Percentiles rank a stretch among this genome's conserved stretches.
Evolutionary conservation across 1,284 basidiomycete species (phyloP).

Genomic region (Hemileia vastatrix): DNA sequence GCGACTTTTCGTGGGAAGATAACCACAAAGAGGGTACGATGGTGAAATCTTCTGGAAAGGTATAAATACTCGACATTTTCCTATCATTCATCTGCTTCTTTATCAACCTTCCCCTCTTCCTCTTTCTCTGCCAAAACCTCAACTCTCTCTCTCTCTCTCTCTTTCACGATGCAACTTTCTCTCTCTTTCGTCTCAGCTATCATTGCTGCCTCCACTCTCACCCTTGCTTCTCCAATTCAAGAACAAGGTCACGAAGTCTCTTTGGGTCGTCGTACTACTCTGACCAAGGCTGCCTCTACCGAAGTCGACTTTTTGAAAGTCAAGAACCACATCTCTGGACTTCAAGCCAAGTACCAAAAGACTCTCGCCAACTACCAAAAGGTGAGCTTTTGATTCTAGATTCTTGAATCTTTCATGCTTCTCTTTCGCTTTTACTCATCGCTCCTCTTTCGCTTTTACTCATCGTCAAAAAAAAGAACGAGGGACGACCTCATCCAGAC

Average conservation of each 20-base stretch:
- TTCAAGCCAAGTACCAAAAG: constrained; percentile 31
- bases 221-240: constrained; percentile 29
- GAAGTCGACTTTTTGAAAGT: constrained; percentile 34
- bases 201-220: constrained; percentile 28
- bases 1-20: too few relatives aligned
- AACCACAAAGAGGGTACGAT: too few relatives aligned
- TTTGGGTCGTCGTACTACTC: constrained; percentile 28
- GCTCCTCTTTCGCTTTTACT: not conserved
- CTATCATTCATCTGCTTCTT: too few relatives aligned
- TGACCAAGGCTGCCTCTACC: constrained; percentile 25
- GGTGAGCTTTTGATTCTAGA: not conserved
- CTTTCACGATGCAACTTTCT: constrained; percentile 36
- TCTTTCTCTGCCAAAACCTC: not conserved
- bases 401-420: not conserved
- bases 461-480: not conserved
- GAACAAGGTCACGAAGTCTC: constrained; percentile 27
- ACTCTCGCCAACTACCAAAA: constrained; percentile 30
- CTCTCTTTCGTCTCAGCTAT: constrained; percentile 32
- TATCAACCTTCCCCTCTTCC: not conserved
- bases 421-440: not conserved
- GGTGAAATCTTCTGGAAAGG: too few relatives aligned
- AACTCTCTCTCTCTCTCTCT: not conserved
- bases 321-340: constrained; percentile 25
- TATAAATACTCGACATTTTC: too few relatives aligned
- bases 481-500: not conserved